Conservation (phyloP, 2,329 filamentous ascomycete genomes). For the Cladobotryum protrusum region DNA sequence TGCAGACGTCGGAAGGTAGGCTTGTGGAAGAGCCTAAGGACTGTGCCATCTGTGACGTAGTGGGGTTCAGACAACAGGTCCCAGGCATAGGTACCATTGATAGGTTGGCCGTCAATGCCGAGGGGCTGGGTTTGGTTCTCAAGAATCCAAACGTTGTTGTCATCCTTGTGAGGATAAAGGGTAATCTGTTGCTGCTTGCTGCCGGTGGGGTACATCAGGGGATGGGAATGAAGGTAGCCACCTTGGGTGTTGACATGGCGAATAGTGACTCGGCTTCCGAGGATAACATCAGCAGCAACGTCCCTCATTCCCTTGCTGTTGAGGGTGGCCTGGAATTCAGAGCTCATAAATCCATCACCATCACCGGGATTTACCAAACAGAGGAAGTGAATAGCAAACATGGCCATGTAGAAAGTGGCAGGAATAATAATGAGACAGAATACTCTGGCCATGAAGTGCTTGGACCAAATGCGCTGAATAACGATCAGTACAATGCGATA, state of each 20-base stretch:
- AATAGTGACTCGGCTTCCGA: slow-evolving; percentile 78
- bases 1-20: slow-evolving; percentile 84
- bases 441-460: slow-evolving; percentile 84
- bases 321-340: slow-evolving; percentile 94
- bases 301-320: slow-evolving; percentile 97
- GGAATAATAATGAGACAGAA: slow-evolving; percentile 93
- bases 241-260: slow-evolving; percentile 97
- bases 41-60: slow-evolving; percentile 71
- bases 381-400: slow-evolving; percentile 96
- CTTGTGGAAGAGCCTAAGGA: slow-evolving; percentile 77
- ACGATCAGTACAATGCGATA: slow-evolving; percentile 14
- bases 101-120: slow-evolving; percentile 64
- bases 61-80: slow-evolving; percentile 60
- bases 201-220: slow-evolving; percentile 93
- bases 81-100: slow-evolving; percentile 81
- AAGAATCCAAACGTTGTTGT: slow-evolving; percentile 90
- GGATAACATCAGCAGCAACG: slow-evolving; percentile 83
- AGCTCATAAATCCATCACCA: slow-evolving; percentile 98
- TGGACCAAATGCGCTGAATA: slow-evolving; percentile 68
- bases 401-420: slow-evolving; percentile 82
- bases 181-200: slow-evolving; percentile 99
- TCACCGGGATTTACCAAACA: slow-evolving; percentile 93
- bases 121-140: slow-evolving; percentile 96
- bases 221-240: slow-evolving; percentile 93
- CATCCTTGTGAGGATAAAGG: slow-evolving; percentile 96